A percentile compares a stretch with the other conserved stretches of the same genome.
These are phyloP conservation scores for Aspergillus texensis DNA, from an alignment of 2,329 filamentous ascomycete genomes.

Conservation along the genomic window DNA sequence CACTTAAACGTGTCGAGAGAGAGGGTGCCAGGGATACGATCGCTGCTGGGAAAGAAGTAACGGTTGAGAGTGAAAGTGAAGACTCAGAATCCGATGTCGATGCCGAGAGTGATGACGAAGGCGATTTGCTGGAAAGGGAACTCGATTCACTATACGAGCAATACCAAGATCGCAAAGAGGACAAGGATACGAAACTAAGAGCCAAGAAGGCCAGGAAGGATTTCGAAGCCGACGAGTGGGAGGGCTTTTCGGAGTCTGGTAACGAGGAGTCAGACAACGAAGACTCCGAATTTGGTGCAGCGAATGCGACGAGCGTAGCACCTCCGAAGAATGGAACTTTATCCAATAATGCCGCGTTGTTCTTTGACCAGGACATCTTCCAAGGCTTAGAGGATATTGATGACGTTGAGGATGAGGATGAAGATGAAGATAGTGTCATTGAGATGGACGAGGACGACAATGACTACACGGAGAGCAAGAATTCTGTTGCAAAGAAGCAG, in stretches of 20 bases:
- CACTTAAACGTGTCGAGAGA: conserved; percentile 78
- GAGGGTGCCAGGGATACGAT: conserved; percentile 70
- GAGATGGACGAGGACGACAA: conserved; percentile 38
- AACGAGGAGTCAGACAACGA: conserved; percentile 65
- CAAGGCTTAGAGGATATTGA: conserved; percentile 73
- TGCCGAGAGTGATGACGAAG: conserved; percentile 72
- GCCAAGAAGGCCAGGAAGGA: conserved; percentile 86
- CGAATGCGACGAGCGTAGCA: conserved; percentile 33
- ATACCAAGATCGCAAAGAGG: conserved; percentile 78
- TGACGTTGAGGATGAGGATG: conserved; percentile 57
- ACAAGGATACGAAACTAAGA: conserved; percentile 80
- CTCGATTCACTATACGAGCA: conserved; percentile 85
- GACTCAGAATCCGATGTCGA: conserved; percentile 59
- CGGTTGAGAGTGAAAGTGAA: conserved; percentile 62
- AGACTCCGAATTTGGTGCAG: conserved; percentile 40
- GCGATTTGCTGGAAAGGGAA: conserved; percentile 79
- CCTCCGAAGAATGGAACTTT: conserved; percentile 54
- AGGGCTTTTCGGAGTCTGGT: conserved; percentile 74
- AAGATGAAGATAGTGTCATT: conserved; percentile 55
- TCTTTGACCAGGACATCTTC: conserved; percentile 96
- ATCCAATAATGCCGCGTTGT: conserved; percentile 82
- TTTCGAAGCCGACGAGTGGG: conserved; percentile 85
- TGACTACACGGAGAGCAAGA: conserved; percentile 19
- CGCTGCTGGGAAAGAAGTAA: conserved; percentile 75
- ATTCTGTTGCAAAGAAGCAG: conserved; percentile 24